Evolutionary conservation across 1,139 yeast genomes (phyloP), one percentile per base, ranked within the genome.

Genomic region (Yamadazyma trypodendri): DNA sequence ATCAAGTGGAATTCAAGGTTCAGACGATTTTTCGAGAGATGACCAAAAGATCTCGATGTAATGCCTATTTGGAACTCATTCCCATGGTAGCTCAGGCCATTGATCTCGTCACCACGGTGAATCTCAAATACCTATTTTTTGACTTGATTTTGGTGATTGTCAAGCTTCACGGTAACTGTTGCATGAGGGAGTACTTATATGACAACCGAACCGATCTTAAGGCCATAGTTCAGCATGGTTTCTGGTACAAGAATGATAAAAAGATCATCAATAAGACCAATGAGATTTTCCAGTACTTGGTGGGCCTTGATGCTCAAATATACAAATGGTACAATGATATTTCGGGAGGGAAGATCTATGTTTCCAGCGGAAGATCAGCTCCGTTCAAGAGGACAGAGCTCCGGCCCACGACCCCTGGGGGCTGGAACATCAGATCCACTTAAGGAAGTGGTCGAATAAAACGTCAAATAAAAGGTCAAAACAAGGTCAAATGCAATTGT

Each of bases 11-110:
- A 35, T 49, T 51, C 28, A 63, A 62, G 45, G 41, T 60, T n/a
- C 59, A 53, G 12, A 40, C 51, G 0, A 36, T 68, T 13, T 43
- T 63, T 15, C 47, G 55, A 28, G 59, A 58, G 32, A 37, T 58
- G 6, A 46, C 55, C 13, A 48, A 45, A 10, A 42, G 52, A 4
- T 16, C 32, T 4, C 24, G 40, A 5, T 68, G 74, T 37, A 46
- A 58, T 32, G 73, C 68, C 32, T 62, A 59, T 28, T 38, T 55
- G 2, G 57, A 55, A 1, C 43, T 63, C 10, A 45, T 68, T 2
- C 69, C 72, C 1, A 54, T 68, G 48, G 41, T 71, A n/a, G 50
- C 58, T 4, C 63, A 64, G 39, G 69, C 68, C 1, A 52, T 65
- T 9, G 61, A 55, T n/a, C 45, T 66, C 1, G 31, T 38, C 1